phyloP scores from a whole-genome alignment of 169 alveolate species.

The Plasmodium adleri region DNA sequence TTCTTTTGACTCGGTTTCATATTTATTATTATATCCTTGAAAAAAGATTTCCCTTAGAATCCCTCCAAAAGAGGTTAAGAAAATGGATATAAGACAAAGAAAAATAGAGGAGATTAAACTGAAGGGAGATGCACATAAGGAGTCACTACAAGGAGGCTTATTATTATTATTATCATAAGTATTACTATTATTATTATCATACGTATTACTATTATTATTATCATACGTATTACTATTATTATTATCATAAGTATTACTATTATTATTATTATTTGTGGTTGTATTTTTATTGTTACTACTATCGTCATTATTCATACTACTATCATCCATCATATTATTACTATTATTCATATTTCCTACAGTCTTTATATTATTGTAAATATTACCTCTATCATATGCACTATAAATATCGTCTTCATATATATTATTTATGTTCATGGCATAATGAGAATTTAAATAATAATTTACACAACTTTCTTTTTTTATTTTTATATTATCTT shows the following conservation, averaged over 20 bases:
- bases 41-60: constrained; percentile 63
- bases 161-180: background rate
- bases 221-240: background rate
- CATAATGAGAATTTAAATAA: constrained; percentile 28
- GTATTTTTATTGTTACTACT: no score
- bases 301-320: no score
- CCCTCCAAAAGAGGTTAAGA: constrained; percentile 68
- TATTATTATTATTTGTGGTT: no score
- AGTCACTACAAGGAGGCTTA: background rate
- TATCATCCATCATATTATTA: no score
- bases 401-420: background rate
- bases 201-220: no score
- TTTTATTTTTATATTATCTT: constrained; percentile 7
- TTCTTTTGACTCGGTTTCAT: background rate
- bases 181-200: no score
- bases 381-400: no score
- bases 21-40: constrained; percentile 28
- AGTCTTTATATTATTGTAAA: no score
- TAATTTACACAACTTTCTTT: constrained; percentile 20
- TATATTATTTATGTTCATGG: constrained; percentile 14
- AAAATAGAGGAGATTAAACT: constrained; percentile 34
- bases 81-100: constrained; percentile 52
- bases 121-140: constrained; percentile 24
- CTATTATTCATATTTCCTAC: no score
- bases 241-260: background rate